Base-by-base conservation (phyloP, 139 green algal genomes). In the Pseudopediastrum boryanum region DNA sequence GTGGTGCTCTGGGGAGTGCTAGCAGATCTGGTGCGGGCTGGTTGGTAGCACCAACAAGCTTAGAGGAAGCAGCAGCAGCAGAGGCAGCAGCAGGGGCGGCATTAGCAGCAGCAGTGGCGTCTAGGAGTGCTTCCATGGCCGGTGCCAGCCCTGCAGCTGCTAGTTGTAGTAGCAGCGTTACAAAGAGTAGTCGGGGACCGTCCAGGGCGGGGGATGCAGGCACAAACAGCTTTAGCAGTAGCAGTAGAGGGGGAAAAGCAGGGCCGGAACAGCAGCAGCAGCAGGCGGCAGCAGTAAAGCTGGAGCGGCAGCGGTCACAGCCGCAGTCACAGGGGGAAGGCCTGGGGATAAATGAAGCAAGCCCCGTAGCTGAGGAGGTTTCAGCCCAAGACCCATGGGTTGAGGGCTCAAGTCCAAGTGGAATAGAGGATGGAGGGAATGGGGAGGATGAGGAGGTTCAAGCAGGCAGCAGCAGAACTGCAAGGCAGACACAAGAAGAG, bases 141-240 rank as follows among this genome's bases (percentile, higher is more conserved):
- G 70, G n/a, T n/a, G n/a, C n/a, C n/a, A n/a, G n/a, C n/a, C n/a
- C 51, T 58, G 50, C 69, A 77, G 33, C 69, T 41, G 59, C 39
- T 19, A 3, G 16, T 8, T 4, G 31, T 42, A 73, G 42, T 42
- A 73, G 66, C 48, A 64, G 54, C 46, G 54, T 13, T 41, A 13
- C 0, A 16, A 13, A 23, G 12, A 35, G 39, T 13, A 61, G 71
- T 25, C 0, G 50, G 36, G 7, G 38, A n/a, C 16, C 64, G n/a
- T n/a, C n/a, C n/a, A n/a, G n/a, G n/a, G n/a, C n/a, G n/a, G n/a
- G n/a, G n/a, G n/a, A n/a, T n/a, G 64, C 64, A 36, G 39, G 21
- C 10, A 10, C 2, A 27, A 27, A 31, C 31, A 23, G 39, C 64
- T 36, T 39, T 41, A 56, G 64, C 39, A 72, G 39, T n/a, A 72